Base-by-base conservation (phyloP, 2,329 filamentous ascomycete species). In the Aspergillus carbonarius region DNA sequence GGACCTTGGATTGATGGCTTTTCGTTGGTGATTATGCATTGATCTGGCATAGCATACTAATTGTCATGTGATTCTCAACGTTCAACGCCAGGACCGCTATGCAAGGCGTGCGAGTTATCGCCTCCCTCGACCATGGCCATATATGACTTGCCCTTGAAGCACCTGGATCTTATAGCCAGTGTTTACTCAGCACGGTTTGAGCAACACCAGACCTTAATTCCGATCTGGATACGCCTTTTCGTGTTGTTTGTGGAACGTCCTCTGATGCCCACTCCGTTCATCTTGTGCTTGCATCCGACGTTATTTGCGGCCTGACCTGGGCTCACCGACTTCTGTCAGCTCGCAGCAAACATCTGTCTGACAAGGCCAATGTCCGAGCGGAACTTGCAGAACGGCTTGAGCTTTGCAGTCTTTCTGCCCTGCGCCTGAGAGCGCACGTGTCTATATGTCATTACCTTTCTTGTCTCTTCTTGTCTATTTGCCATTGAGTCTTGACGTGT, bases 1-100 rank as follows among this genome's bases (percentile, higher is more conserved):
- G 92, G 83, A 37, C 73, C 84, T 50, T 96, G 91, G 91, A 79
- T 97, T 20, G 92, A 96, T 72, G 90, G 90, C 4, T 91, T 97
- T 73, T 89, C 90, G 8, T 81, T 96, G 57, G 87, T 98, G 68
- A 90, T 92, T 68, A 86, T 86, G 49, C 83, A 87, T 66, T 91
- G 75, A 85, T 63, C 23, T 54, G 37, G 12, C 48, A 37, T 47
- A 44, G 39, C 34, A 20, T 44, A 15, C 18, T 40, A 32, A 32
- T 23, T n/a, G 20, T 5, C n/a, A 37, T 20, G 34, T 18, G 10
- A 7, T 55, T 32, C 18, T 44, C 9, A 34, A 48, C 32, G 48
- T 44, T 20, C 13, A 27, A 15, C 37, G 12, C 4, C 35, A 13
- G 23, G 49, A n/a, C 18, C 5, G 23, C 25, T 25, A 10, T n/a